Conservation (phyloP, 2,329 filamentous ascomycete genomes). For the Claviceps citrina region DNA sequence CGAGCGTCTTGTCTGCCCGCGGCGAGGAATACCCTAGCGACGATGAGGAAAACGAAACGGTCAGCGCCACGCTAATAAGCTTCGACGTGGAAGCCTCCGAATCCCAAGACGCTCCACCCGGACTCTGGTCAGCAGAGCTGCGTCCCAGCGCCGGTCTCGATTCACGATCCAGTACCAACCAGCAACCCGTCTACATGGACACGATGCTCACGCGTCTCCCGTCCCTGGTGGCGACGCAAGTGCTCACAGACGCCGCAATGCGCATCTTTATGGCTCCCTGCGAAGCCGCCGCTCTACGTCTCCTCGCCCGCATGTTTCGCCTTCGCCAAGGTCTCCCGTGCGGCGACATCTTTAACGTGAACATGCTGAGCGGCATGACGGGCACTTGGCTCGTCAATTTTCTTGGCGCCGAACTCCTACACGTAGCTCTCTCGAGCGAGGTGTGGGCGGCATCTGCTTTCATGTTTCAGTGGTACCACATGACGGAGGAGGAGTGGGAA, state of each 20-base stretch:
- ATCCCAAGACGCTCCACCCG: constrained; percentile 32
- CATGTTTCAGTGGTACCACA: constrained; percentile 24
- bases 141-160: constrained; percentile 31
- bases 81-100: constrained; percentile 46
- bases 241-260: constrained; percentile 28
- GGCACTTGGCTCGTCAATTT: constrained; percentile 29
- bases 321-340: constrained; percentile 22
- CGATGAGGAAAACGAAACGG: constrained; percentile 39
- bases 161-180: constrained; percentile 9
- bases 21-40: constrained; percentile 39
- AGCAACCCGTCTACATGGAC: constrained; percentile 26
- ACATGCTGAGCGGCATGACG: constrained; percentile 22
- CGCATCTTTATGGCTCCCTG: constrained; percentile 30
- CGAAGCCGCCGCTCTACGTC: constrained; percentile 30
- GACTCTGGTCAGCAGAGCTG: constrained; percentile 43
- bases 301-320: constrained; percentile 29
- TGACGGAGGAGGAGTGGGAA: constrained; percentile 29
- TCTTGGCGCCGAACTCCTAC: constrained; percentile 28
- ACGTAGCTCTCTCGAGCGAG: constrained; percentile 28
- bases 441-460: constrained; percentile 29
- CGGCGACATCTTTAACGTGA: constrained; percentile 24
- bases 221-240: constrained; percentile 29
- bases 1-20: constrained; percentile 32
- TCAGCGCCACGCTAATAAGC: constrained; percentile 42
- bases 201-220: constrained; percentile 37